These are phyloP conservation scores for Daldinia loculata DNA, from an alignment of 495 filamentous ascomycete genomes.

Conservation along the genomic window DNA sequence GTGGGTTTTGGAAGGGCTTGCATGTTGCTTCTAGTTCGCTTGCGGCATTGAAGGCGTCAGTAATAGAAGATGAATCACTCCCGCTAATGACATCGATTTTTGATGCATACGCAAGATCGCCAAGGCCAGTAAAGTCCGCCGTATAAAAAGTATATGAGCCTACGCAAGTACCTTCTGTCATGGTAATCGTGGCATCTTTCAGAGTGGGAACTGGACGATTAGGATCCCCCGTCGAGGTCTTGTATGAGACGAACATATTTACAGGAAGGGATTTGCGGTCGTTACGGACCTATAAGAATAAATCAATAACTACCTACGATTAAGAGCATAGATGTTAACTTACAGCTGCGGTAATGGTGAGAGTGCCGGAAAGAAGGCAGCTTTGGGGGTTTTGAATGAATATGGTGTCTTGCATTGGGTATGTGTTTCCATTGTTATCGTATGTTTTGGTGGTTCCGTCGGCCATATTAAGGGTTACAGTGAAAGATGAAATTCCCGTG, in stretches of 20 bases:
- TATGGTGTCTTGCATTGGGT: conserved; percentile 54
- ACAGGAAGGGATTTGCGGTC: conserved; percentile 53
- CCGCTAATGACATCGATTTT: conserved; percentile 59
- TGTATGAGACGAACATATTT: conserved; percentile 58
- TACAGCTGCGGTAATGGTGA: conserved; percentile 55
- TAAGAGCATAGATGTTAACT: conserved; percentile 6
- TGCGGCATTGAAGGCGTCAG: conserved; percentile 54
- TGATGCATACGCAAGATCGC: conserved; percentile 58
- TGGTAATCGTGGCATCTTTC: conserved; percentile 51
- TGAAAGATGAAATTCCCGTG: conserved; percentile 59
- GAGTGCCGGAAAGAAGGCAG: conserved; percentile 54
- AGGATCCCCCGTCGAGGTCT: conserved; percentile 52
- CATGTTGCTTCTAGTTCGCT: conserved; percentile 54
- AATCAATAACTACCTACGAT: conserved; percentile 23
- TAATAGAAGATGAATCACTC: conserved; percentile 37
- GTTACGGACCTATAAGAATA: conserved; percentile 57
- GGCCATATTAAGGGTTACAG: conserved; percentile 51
- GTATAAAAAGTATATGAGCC: conserved; percentile 64
- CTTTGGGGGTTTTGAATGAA: conserved; percentile 58
- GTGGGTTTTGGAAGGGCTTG: conserved; percentile 49
- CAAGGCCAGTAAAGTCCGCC: conserved; percentile 55
- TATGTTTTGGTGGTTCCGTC: conserved; percentile 52
- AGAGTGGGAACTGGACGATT: conserved; percentile 61
- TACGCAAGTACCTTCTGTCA: conserved; percentile 59
- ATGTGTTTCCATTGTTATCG: conserved; percentile 60